Base-by-base conservation (phyloP, 306 rosid species). In the Cicer cuneatum region DNA sequence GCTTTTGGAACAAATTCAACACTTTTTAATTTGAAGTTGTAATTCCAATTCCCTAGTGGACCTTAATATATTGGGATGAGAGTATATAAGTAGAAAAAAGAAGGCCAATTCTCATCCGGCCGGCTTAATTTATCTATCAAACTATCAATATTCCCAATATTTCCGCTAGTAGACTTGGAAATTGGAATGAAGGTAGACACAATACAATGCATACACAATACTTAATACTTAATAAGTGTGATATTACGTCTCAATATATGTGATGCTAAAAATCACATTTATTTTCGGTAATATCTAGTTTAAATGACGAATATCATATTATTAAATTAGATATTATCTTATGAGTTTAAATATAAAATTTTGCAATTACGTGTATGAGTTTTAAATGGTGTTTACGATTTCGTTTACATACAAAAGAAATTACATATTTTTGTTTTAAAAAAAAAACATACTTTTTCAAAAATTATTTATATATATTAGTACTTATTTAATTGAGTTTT, bases 61-160 rank as follows among this genome's bases (percentile, higher is more conserved):
- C 74, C 46, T 63, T 66, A 8, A 16, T 54, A 59, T 5, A 12
- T 46, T 42, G 8, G 24, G 63, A 52, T 24, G 33, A 24, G 33
- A 24, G 33, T 24, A 24, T 24, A 2, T 24, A 24, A 24, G 14
- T 33, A 75, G 5, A 59, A 62, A 46, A 24, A 4, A 56, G 16
- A 75, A 59, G 60, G 11, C 10, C 10, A 45, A 64, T 64, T 66
- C 61, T 71, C 42, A 58, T 71, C 66, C 69, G 18, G 60, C 74
- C 13, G 39, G 16, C 62, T 38, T 58, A 59, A 57, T 67, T 57
- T 16, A 29, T 76, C 5, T 11, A 16, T 64, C 40, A 73, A 46
- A n/a, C n/a, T 1, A 49, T 57, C 62, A 59, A 58, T 37, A 69
- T 59, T 69, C 63, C 37, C 62, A 59, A 58, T 37, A 69, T 59